Percentiles rank a stretch among this genome's conserved stretches.
These are phyloP conservation scores for Stropharia rugosoannulata DNA, from an alignment of 768 basidiomycete species.

Conservation along the genomic window DNA sequence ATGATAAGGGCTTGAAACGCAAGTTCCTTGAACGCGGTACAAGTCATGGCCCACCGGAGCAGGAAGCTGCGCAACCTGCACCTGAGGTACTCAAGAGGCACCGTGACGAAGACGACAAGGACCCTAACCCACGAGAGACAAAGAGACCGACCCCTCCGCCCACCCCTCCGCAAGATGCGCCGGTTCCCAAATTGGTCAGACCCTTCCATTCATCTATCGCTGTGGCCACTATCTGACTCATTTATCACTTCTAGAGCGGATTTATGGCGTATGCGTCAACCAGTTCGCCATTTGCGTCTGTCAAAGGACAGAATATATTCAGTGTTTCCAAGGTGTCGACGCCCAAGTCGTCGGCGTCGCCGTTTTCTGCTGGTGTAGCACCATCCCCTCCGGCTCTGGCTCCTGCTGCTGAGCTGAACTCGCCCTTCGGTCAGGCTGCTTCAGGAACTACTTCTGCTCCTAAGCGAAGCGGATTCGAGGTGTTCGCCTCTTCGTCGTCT, in stretches of 20 bases:
- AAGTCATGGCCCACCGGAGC: constrained; percentile 53
- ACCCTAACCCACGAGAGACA: constrained; percentile 58
- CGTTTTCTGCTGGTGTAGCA: constrained; percentile 21
- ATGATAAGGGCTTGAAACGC: constrained; percentile 67
- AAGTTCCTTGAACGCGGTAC: constrained; percentile 68
- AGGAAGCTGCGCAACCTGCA: constrained; percentile 23
- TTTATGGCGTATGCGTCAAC: constrained; percentile 81
- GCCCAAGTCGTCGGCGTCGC: constrained; percentile 28
- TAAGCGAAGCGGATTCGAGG: constrained; percentile 57
- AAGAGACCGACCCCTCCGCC: constrained; percentile 72
- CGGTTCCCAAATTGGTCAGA: constrained; percentile 44
- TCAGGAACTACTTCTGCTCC: constrained; percentile 8
- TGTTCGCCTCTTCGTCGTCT: constrained; percentile 50
- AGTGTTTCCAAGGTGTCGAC: constrained; percentile 37
- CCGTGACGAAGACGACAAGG: constrained; percentile 61
- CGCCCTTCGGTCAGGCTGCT: constrained; percentile 20
- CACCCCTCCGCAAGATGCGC: constrained; percentile 39
- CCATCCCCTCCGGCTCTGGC: constrained; percentile 8
- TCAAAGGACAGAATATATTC: constrained; percentile 67
- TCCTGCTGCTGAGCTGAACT: constrained; percentile 11
- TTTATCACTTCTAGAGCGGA: constrained; percentile 45
- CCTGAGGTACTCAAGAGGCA: constrained; percentile 53
- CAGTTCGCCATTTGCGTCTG: constrained; percentile 70
- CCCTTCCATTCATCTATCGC: constrained; percentile 5
- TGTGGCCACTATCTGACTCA: constrained; percentile 1